These are phyloP conservation scores for Alternaria brassicicola DNA, from an alignment of 2,329 filamentous ascomycete genomes.

Conservation along the genomic window DNA sequence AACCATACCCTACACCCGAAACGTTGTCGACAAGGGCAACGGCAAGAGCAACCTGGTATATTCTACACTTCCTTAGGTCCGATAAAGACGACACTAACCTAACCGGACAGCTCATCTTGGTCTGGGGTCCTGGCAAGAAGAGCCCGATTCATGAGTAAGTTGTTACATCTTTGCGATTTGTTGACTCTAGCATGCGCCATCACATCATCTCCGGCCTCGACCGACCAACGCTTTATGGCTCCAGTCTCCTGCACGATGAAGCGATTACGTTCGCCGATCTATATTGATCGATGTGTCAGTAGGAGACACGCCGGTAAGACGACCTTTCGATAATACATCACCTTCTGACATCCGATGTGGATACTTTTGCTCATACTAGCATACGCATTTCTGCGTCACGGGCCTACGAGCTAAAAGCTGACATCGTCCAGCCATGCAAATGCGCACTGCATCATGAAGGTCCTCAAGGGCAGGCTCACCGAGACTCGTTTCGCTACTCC, in stretches of 20 bases:
- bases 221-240: neutral
- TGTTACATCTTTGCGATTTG: slow-evolving; percentile 8
- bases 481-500: slow-evolving; percentile 85
- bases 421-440: slow-evolving; percentile 58
- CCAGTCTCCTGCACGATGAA: slow-evolving; percentile 38
- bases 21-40: slow-evolving; percentile 89
- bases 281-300: slow-evolving; percentile 36
- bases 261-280: slow-evolving; percentile 37
- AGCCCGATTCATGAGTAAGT: slow-evolving; percentile 80
- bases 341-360: neutral
- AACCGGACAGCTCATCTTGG: slow-evolving; percentile 72
- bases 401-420: neutral
- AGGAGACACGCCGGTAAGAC: slow-evolving; percentile 37
- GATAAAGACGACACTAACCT: slow-evolving; percentile 5
- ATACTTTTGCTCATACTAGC: neutral
- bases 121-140: slow-evolving; percentile 84
- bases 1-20: slow-evolving; percentile 78
- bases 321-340: slow-evolving; percentile 9
- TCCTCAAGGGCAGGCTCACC: slow-evolving; percentile 76
- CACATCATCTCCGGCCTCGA: neutral
- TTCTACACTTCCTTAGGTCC: slow-evolving; percentile 8
- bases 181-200: slow-evolving; percentile 22
- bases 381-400: neutral
- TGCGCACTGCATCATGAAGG: slow-evolving; percentile 91
- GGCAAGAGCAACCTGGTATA: slow-evolving; percentile 76